Conservation (phyloP, 1,284 basidiomycete species). For the Tranzscheliella williamsii region DNA sequence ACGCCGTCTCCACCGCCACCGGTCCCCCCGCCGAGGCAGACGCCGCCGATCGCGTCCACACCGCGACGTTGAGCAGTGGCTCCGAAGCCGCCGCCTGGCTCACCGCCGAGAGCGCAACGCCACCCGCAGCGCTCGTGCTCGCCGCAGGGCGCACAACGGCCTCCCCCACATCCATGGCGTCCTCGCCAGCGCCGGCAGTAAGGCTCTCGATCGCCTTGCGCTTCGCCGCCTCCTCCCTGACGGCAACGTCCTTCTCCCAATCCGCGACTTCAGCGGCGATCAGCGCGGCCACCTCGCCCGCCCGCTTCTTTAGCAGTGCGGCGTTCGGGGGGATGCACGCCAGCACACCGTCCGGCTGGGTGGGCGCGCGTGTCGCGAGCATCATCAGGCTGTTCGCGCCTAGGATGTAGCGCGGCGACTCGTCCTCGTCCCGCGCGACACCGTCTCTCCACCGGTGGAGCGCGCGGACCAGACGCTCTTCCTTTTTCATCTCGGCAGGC, state of each 20-base stretch:
- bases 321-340: conserved; percentile 36
- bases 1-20: neutral
- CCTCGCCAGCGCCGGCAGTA: neutral
- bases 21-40: neutral
- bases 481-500: conserved; percentile 52
- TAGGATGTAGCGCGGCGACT: conserved; percentile 68
- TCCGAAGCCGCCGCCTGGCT: conserved; percentile 5
- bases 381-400: conserved; percentile 38
- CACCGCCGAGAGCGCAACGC: conserved; percentile 11
- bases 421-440: conserved; percentile 81
- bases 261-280: conserved; percentile 33
- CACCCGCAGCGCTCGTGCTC: neutral
- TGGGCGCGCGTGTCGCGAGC: conserved; percentile 48
- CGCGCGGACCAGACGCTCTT: conserved; percentile 69
- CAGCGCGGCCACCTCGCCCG: conserved; percentile 37
- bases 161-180: conserved; percentile 18
- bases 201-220: conserved; percentile 9
- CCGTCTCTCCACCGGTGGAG: conserved; percentile 85
- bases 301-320: conserved; percentile 29
- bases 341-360: conserved; percentile 25
- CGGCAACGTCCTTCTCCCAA: conserved; percentile 21
- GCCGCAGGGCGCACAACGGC: conserved; percentile 1
- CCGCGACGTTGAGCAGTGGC: conserved; percentile 6
- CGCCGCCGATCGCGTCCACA: conserved; percentile 6
- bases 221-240: conserved; percentile 9